phyloP scores from a whole-genome alignment of 1,284 basidiomycete species.

The Leccinum huronense region DNA sequence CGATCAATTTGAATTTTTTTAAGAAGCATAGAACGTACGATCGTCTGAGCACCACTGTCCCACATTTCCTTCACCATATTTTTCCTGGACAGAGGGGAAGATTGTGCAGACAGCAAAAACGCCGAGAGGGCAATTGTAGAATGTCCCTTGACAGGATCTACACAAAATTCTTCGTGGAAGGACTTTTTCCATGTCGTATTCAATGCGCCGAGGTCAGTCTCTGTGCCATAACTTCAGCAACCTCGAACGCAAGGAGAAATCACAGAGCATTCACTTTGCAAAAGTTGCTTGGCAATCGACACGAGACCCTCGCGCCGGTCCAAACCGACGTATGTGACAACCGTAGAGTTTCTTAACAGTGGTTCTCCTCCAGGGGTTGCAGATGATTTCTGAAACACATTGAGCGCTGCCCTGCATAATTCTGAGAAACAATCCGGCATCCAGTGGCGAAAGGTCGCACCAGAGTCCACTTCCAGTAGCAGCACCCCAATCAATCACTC shows the following conservation, averaged over 20 bases:
- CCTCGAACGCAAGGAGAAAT: slow-evolving; percentile 8
- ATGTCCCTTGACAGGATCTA: slow-evolving; percentile 40
- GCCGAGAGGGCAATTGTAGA: slow-evolving; percentile 79
- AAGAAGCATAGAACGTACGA: slow-evolving; percentile 48
- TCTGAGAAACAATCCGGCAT: slow-evolving; percentile 16
- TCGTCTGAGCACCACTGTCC: slow-evolving; percentile 81
- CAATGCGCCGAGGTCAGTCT: slow-evolving; percentile 44
- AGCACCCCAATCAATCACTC: slow-evolving; percentile 73
- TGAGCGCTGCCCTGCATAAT: slow-evolving; percentile 56
- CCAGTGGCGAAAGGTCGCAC: slow-evolving; percentile 39
- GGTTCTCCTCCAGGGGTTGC: slow-evolving; percentile 33
- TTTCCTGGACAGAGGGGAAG: slow-evolving; percentile 62
- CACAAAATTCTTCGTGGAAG: slow-evolving; percentile 48
- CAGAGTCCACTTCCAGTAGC: slow-evolving; percentile 74
- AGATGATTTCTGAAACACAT: slow-evolving; percentile 54
- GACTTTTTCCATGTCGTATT: slow-evolving; percentile 55
- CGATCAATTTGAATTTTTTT: slow-evolving; percentile 13
- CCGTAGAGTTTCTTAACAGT: slow-evolving; percentile 46
- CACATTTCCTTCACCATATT: slow-evolving; percentile 81
- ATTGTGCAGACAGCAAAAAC: slow-evolving; percentile 77
- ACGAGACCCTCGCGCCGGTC: slow-evolving; percentile 71
- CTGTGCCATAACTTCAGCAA: slow-evolving; percentile 37
- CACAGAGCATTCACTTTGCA: slow-evolving; percentile 45
- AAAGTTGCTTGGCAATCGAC: slow-evolving; percentile 60
- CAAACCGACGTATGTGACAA: slow-evolving; percentile 63